Evolutionary conservation across 768 basidiomycete genomes (phyloP).

Genomic region (Leccinum obscurum): DNA sequence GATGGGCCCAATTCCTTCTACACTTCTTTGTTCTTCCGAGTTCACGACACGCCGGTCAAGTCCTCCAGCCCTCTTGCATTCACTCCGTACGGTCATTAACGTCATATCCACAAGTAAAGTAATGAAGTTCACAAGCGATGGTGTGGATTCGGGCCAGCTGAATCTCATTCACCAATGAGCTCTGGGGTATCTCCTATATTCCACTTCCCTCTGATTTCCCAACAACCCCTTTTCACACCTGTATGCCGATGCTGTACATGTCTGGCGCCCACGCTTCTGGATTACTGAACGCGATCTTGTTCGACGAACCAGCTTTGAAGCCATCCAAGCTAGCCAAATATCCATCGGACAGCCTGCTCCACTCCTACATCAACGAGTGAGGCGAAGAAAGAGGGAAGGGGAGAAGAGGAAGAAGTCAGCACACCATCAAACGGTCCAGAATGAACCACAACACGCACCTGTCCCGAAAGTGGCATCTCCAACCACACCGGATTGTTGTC

Average conservation of each 20-base stretch:
- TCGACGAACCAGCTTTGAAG: constrained; percentile 8
- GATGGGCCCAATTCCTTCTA: too few species aligned
- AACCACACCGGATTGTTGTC: neutral
- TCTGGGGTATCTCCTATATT: constrained; percentile 29
- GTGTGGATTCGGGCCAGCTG: too few species aligned
- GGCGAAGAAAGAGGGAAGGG: neutral
- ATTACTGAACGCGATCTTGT: constrained; percentile 7
- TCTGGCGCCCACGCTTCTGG: constrained; percentile 6
- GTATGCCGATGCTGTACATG: constrained; percentile 10
- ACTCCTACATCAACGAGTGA: neutral
- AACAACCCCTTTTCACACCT: neutral
- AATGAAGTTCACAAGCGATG: too few species aligned
- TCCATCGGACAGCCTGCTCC: constrained; percentile 6
- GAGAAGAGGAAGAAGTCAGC: neutral
- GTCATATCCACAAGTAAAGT: too few species aligned
- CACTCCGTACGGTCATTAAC: too few species aligned
- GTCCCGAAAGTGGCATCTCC: constrained; percentile 12
- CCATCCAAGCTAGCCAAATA: constrained; percentile 10
- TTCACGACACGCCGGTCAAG: too few species aligned
- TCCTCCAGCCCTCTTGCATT: too few species aligned
- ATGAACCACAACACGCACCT: neutral
- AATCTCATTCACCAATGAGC: too few species aligned
- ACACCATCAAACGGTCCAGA: neutral
- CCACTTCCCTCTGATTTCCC: too few species aligned
- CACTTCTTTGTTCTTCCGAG: too few species aligned